Evolutionary conservation across 2,329 filamentous ascomycete species (phyloP), one percentile per base, ranked within the genome.

Genomic region (Myotisia sp.): DNA sequence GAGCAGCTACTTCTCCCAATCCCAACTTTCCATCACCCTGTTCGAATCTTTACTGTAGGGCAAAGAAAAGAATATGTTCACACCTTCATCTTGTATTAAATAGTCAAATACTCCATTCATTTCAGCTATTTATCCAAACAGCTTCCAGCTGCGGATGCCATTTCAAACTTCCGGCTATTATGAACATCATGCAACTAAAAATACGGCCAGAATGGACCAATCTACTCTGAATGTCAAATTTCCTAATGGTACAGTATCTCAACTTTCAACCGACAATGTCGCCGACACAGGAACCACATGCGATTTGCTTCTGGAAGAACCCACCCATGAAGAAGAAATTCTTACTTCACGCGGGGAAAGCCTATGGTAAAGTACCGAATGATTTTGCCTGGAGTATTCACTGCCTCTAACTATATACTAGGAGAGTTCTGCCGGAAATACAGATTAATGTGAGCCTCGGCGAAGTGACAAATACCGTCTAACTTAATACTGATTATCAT

Each of bases 341-440:
- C 19, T 22, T 22, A 19, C 27, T n/a, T 22, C 14, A 12, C 31
- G 37, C 8, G 35, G 35, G 16, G 28, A 39, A 12, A 33, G 29
- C 14, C 18, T 39, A 23, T 39, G 37, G 37, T 39, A 22, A 21
- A 29, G 26, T 8, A 6, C 16, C 7, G 8, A 21, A 21, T 7
- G 14, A 7, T 16, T 31, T 10, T 6, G 9, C 12, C 17, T 23
- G 13, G 29, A 22, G 4, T 19, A 12, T 18, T 32, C 2, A 4
- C 19, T 3, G 18, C 16, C 9, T 13, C 33, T 39, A 17, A 39
- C 24, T 17, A 20, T 10, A 12, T 18, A 6, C 22, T 29, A 60
- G 58, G 58, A 51, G 58, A 44, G 53, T 56, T 5, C 41, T 62
- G 30, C 52, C 51, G 17, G 58, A 61, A 39, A 48, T 57, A 23